Base-by-base conservation (phyloP, 768 basidiomycete genomes). In the Kwoniella sp. region DNA sequence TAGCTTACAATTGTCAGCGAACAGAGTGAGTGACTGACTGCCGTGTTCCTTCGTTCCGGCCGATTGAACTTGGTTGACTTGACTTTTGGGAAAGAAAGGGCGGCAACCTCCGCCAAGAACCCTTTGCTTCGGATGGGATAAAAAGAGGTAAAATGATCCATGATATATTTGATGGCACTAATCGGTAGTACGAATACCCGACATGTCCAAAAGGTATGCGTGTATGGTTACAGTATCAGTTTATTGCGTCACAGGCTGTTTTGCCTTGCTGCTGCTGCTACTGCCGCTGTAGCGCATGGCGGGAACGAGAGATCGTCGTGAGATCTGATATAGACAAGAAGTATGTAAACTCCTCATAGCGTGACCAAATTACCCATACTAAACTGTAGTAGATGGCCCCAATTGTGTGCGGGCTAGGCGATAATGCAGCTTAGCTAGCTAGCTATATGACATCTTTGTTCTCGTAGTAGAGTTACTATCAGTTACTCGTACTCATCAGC, bases 61-160 rank as follows among this genome's bases (percentile, higher is more conserved):
- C 48, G 48, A 49, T 22, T 49, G n/a, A n/a, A n/a, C n/a, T n/a
- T n/a, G n/a, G n/a, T n/a, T n/a, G n/a, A n/a, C n/a, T n/a, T n/a
- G 48, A 49, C 48, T 22, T 49, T 49, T 49, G 48, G 48, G 46
- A 19, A 22, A 19, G 46, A 24, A 22, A 10, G 10, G 17, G 40
- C 40, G 40, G 40, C 17, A 19, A 19, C 17, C 40, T 9, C 40
- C 40, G 40, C 40, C 40, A 19, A 19, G 17, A 9, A 19, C 7
- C 10, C 10, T 15, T 9, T 19, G 40, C 13, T 27, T 2, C 33
- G 12, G 7, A 12, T 8, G 48, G 57, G 57, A 58, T 58, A 58
- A 58, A 49, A 36, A 33, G 40, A 7, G 17, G 36, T 37, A 58
- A 58, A 58, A 26, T 22, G 30, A 48, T 33, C 33, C n/a, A n/a